Base-by-base conservation (phyloP, 1,284 basidiomycete genomes). In the Cryptococcus sp. region DNA sequence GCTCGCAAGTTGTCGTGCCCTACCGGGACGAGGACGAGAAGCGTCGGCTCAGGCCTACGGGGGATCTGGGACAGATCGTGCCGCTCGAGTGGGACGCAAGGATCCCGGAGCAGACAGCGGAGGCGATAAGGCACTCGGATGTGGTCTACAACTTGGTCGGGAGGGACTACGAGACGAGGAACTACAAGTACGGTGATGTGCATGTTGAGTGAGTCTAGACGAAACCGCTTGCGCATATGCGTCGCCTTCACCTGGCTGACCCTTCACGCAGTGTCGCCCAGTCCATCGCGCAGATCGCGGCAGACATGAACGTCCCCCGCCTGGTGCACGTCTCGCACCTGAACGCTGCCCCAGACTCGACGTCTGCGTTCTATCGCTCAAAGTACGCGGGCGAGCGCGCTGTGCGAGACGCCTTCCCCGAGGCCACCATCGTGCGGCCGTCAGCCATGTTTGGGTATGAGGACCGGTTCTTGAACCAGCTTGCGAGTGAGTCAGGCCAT, bases 21-120 rank as follows among this genome's bases (percentile, higher is more conserved):
- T 98, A 97, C 81, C 85, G 96, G 36, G 93, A 98, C 68, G 91
- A 95, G 75, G 93, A 98, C 73, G 88, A 92, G 74, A 93, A 89
- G 76, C 83, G 96, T 60, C 85, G 90, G 73, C 80, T 99, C 72
- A 89, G 87, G 78, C 87, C 91, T 9, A 91, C 89, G 84, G 96
- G 96, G 51, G 96, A 99, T 80, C 82, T 98, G 55, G 96, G 96
- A 33, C 93, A 97, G 81, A 88, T 99, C 64, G 89, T 97, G 55
- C 86, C 91, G 63, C 86, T 98, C 85, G 96, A 98, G 83, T 98
- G 92, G 89, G 91, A 96, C 73, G 81, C 94, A 33, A 83, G 89
- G 56, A 86, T 88, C 70, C 87, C 91, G 62, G 82, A 86, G 55
- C 92, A 95, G 75, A 97, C 95, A 68, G 88, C 86, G 56, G 94